Percentiles rank a stretch among this genome's conserved stretches.
Evolutionary conservation across 805 yeast species (phyloP).

Genomic region (Starmerella floris): DNA sequence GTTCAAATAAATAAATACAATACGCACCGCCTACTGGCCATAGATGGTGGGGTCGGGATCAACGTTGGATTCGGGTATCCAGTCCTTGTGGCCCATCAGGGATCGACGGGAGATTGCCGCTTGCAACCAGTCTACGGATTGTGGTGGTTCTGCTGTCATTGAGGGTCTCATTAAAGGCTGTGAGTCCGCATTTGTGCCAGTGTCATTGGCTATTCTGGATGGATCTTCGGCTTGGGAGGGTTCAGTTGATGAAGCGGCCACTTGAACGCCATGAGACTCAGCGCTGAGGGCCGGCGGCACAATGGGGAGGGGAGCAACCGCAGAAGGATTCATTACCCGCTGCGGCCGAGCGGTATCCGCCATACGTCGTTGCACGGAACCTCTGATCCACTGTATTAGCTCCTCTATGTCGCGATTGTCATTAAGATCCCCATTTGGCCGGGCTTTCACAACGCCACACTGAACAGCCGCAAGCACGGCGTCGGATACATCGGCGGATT

Average conservation of each 20-base stretch:
- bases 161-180: neutral
- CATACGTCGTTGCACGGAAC: constrained; percentile 17
- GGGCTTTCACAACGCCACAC: constrained; percentile 39
- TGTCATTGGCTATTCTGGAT: too few relatives aligned
- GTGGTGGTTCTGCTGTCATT: neutral
- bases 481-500: constrained; percentile 47
- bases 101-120: constrained; percentile 25
- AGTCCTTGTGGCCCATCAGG: constrained; percentile 27
- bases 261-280: too few relatives aligned
- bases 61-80: constrained; percentile 19
- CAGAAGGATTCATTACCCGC: too few relatives aligned
- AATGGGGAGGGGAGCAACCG: too few relatives aligned
- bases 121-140: constrained; percentile 29
- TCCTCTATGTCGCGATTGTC: constrained; percentile 33
- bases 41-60: constrained; percentile 15
- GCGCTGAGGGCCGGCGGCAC: too few relatives aligned
- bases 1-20: constrained; percentile 5
- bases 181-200: neutral
- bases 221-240: too few relatives aligned
- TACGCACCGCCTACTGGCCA: neutral
- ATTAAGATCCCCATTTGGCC: constrained; percentile 27
- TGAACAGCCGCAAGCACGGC: constrained; percentile 56
- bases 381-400: constrained; percentile 40
- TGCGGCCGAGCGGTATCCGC: constrained; percentile 16
- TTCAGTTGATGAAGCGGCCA: too few relatives aligned